Base-by-base conservation (phyloP, 2,329 filamentous ascomycete species). In the Colletotrichum endophyticum region DNA sequence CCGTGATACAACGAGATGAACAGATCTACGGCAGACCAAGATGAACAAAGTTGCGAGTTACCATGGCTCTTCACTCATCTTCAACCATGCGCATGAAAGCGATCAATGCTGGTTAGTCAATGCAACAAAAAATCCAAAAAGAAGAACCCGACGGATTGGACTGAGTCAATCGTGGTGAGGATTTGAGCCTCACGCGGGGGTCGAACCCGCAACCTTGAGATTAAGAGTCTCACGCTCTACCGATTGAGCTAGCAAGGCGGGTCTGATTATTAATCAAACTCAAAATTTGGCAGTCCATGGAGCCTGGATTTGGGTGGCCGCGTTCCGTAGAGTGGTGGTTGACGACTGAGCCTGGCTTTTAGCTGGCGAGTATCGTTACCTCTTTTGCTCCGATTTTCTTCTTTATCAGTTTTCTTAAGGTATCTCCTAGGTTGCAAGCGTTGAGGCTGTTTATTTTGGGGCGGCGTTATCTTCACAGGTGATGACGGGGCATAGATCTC, bases 221-320 rank as follows among this genome's bases (percentile, higher is more conserved):
- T 77, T 91, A 90, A 91, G 92, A 93, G 92, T 93, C 92, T 92
- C 89, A 93, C 91, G 91, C 91, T 93, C 92, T 93, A 93, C 90
- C 90, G 90, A 92, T 92, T 92, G 90, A 92, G 90, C 90, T 92
- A 92, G 88, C 89, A 76, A 76, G 73, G 73, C 73, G 61, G 32
- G 61, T 25, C 15, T 63, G 61, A 34, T 63, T 63, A 34, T 11
- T 36, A 36, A 39, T 61, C 57, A 44, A 12, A 6, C 9, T 12
- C 5, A n/a, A n/a, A 44, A 49, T 49, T 13, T 7, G 5, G 39
- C 19, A 5, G 19, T 39, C 4, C 5, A 39, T 39, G 16, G 5
- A 39, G 15, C 36, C 36, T 39, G 36, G 8, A 9, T 9, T 19
- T 19, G 16, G 4, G 15, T 36, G 36, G 36, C 36, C 16, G 36